Base-by-base conservation (phyloP, 805 yeast species). In the Zygosaccharomyces bailii region DNA sequence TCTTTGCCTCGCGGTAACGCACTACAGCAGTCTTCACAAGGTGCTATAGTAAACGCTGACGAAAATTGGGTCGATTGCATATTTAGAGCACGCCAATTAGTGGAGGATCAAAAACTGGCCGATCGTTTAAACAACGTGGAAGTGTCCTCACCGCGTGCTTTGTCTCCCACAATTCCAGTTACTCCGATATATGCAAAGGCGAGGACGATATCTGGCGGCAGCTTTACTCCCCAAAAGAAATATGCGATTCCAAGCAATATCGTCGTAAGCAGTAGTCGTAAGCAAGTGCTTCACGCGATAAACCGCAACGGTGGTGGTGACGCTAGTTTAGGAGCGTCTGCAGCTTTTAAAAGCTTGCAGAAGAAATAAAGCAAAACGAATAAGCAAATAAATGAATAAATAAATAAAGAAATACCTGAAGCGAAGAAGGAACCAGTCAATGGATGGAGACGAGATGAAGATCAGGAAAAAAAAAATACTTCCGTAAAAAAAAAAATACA, bases 61-160 rank as follows among this genome's bases (percentile, higher is more conserved):
- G 72, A 76, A 35, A 74, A 78, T 2, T 84, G 91, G 91, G 81
- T 84, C 10, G 84, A 82, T 38, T 76, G 88, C 40, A 70, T 84
- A 46, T 66, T 84, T 51, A 75, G 76, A 51, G 86, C 88, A 2
- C 80, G 83, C 52, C 79, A 81, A 39, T 55, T 81, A 55, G 65
- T 76, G 37, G 72, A 59, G 57, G 65, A 54, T n/a, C 48, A 51
- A 29, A 42, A 42, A 19, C 11, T 49, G 19, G 32, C 39, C 10
- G 43, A 50, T 10, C 43, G 42, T 17, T 36, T 55, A 14, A 37
- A 42, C 8, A 44, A 45, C 4, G 45, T 54, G 16, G 32, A 43
- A 5, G 13, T 53, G 25, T 13, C 38, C 16, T 29, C 40, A 4
- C 39, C 45, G 21, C 39, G 39, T n/a, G 8, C 31, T n/a, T 37